phyloP scores from a whole-genome alignment of 2,329 filamentous ascomycete species.

The Pseudogymnoascus sp. region DNA sequence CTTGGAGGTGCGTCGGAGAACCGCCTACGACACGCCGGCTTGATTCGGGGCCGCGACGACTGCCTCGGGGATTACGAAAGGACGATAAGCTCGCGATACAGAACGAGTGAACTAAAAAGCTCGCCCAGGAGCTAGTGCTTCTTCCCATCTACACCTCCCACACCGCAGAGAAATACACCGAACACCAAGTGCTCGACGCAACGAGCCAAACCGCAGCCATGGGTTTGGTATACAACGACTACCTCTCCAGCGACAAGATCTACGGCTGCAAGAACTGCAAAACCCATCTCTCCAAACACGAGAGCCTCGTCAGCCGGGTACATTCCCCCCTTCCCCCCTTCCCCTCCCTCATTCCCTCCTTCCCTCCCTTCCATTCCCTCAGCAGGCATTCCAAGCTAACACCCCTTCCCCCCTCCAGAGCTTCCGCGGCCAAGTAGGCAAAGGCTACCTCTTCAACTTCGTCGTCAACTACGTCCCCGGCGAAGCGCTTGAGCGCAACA shows the following conservation, averaged over 20 bases:
- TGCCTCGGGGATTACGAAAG: neutral
- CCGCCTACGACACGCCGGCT: neutral
- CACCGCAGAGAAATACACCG: neutral
- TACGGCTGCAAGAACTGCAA: conserved; percentile 95
- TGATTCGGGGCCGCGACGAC: neutral
- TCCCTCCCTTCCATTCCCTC: conserved; percentile 10
- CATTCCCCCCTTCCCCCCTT: conserved; percentile 28
- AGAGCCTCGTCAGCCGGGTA: conserved; percentile 92
- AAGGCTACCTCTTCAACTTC: conserved; percentile 89
- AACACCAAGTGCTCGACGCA: neutral
- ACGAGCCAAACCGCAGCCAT: conserved; percentile 39
- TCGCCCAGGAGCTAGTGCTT: neutral
- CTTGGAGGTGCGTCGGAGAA: neutral
- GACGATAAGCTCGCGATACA: neutral
- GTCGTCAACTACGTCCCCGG: conserved; percentile 86
- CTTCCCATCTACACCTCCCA: neutral
- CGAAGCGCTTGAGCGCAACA: conserved; percentile 87
- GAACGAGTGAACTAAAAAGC: neutral
- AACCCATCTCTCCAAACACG: conserved; percentile 87
- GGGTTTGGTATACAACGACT: conserved; percentile 88
- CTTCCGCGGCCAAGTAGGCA: conserved; percentile 96
- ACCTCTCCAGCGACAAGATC: conserved; percentile 77
- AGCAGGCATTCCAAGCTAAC: too few species aligned
- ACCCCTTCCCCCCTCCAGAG: conserved; percentile 50
- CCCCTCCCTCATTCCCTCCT: neutral